Evolutionary conservation across 805 yeast species (phyloP).

Genomic region (Yarrowia divulgata): DNA sequence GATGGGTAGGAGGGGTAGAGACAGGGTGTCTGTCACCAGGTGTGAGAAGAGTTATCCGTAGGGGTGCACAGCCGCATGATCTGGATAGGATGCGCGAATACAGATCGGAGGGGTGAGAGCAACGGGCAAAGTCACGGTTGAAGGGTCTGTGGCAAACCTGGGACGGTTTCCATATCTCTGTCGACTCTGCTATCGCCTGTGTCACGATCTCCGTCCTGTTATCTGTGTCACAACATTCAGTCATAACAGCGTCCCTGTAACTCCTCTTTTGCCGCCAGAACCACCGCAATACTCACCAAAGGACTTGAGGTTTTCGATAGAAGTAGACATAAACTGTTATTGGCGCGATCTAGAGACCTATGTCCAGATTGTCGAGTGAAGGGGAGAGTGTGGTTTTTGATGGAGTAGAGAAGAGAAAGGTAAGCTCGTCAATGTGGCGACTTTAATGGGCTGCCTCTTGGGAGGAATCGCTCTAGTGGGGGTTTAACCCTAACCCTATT

Average conservation of each 20-base stretch:
- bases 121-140: too few relatives aligned
- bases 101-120: neutral
- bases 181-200: too few relatives aligned
- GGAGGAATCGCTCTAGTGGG: slow-evolving; percentile 15
- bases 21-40: too few relatives aligned
- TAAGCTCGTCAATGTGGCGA: slow-evolving; percentile 29
- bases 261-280: neutral
- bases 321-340: slow-evolving; percentile 60
- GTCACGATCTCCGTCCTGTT: too few relatives aligned
- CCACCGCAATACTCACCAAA: slow-evolving; percentile 50
- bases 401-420: slow-evolving; percentile 17
- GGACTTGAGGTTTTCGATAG: slow-evolving; percentile 74
- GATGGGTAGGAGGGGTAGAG: neutral
- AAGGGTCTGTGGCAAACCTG: too few relatives aligned
- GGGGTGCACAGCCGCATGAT: slow-evolving; percentile 25
- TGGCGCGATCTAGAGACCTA: slow-evolving; percentile 26
- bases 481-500: slow-evolving; percentile 17
- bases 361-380: slow-evolving; percentile 20
- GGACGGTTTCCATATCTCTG: too few relatives aligned
- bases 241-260: too few relatives aligned
- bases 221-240: too few relatives aligned
- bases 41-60: neutral
- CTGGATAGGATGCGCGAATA: neutral
- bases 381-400: neutral
- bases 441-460: slow-evolving; percentile 24